A percentile compares a stretch with the other conserved stretches of the same genome.
Evolutionary conservation across 2,329 filamentous ascomycete species (phyloP).

Genomic region (Ascochyta pisi): DNA sequence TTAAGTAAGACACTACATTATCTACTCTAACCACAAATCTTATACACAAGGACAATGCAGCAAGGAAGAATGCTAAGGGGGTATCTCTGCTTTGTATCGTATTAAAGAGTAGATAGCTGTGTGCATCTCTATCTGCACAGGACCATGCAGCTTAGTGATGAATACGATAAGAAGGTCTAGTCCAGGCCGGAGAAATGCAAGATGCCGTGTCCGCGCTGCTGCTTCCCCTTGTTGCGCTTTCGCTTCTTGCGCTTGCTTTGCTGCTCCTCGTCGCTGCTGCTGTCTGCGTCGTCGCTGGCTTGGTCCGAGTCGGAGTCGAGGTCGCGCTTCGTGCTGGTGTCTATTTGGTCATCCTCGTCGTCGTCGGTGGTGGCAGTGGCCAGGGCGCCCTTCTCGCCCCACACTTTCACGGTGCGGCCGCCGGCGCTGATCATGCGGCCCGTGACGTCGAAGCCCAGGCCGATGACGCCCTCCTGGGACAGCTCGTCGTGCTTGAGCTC

Average conservation of each 20-base stretch:
- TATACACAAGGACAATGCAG: no score
- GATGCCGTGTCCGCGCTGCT: slow-evolving; percentile 43
- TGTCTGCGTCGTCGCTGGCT: slow-evolving; percentile 51
- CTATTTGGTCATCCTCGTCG: slow-evolving; percentile 52
- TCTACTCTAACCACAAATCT: no score
- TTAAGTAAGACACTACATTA: no score
- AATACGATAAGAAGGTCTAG: slow-evolving; percentile 4
- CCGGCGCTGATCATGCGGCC: slow-evolving; percentile 90
- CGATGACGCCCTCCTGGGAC: slow-evolving; percentile 74
- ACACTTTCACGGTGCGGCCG: slow-evolving; percentile 85
- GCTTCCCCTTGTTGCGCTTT: slow-evolving; percentile 49
- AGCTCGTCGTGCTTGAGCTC: slow-evolving; percentile 81
- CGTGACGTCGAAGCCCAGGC: slow-evolving; percentile 81
- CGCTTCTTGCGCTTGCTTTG: slow-evolving; percentile 53
- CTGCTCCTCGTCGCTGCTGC: slow-evolving; percentile 55
- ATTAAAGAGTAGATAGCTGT: no score
- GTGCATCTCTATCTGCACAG: no score
- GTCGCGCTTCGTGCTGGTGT: slow-evolving; percentile 36
- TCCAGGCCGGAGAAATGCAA: slow-evolving; percentile 46
- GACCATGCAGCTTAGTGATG: no score
- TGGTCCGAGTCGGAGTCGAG: slow-evolving; percentile 55
- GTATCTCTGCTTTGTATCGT: no score
- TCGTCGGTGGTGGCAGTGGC: slow-evolving; percentile 59
- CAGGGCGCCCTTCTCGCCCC: slow-evolving; percentile 72
- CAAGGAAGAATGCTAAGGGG: no score